Evolutionary conservation across 2,329 filamentous ascomycete genomes (phyloP).

Genomic region (Rhytidhysteron rufulum): DNA sequence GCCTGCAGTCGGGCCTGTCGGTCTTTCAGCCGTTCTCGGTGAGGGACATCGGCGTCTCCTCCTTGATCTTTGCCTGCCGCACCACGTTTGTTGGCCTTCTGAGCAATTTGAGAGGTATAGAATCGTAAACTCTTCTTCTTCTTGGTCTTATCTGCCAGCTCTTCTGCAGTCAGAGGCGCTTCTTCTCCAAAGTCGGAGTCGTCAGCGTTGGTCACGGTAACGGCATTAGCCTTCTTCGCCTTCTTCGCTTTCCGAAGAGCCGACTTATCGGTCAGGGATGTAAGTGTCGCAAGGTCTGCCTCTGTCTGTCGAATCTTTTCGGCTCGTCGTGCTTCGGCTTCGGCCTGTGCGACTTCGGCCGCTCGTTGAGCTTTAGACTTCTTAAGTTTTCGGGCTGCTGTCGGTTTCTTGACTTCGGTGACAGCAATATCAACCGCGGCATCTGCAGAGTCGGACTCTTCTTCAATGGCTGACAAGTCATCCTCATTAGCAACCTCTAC

Average conservation of each 20-base stretch:
- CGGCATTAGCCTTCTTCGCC: slow-evolving; percentile 34
- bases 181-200: slow-evolving; percentile 95
- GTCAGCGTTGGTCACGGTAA: slow-evolving; percentile 47
- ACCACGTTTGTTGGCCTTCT: slow-evolving; percentile 84
- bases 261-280: slow-evolving; percentile 53
- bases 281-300: slow-evolving; percentile 70
- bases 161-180: slow-evolving; percentile 68
- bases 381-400: slow-evolving; percentile 35
- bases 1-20: slow-evolving; percentile 79
- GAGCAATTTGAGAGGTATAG: slow-evolving; percentile 95
- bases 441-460: slow-evolving; percentile 27
- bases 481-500: slow-evolving; percentile 27
- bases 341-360: slow-evolving; percentile 51
- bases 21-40: slow-evolving; percentile 84
- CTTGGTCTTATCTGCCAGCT: slow-evolving; percentile 80
- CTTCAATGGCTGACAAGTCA: slow-evolving; percentile 32
- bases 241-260: slow-evolving; percentile 48
- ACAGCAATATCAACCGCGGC: slow-evolving; percentile 32
- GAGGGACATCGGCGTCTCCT: slow-evolving; percentile 78
- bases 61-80: slow-evolving; percentile 69
- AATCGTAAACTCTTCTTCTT: slow-evolving; percentile 93
- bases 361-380: slow-evolving; percentile 49
- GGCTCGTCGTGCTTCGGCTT: slow-evolving; percentile 51
- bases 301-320: slow-evolving; percentile 56
- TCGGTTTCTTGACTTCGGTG: slow-evolving; percentile 23